Evolutionary conservation across 495 filamentous ascomycete genomes (phyloP).

Genomic region (Penicillium silybi): DNA sequence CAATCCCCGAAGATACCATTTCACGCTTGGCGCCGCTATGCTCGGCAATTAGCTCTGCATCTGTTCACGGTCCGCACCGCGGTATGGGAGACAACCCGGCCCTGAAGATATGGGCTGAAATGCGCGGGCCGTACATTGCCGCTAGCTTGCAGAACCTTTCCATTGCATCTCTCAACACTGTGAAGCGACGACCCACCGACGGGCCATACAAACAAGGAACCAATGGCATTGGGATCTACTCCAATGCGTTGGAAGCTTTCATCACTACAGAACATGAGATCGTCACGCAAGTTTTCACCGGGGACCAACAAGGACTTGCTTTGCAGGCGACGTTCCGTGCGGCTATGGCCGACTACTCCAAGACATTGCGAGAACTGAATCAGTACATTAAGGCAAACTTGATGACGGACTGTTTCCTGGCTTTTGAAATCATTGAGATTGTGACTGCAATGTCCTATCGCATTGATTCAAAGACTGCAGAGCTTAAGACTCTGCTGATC

Average conservation of each 20-base stretch:
- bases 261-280: constrained; percentile 86
- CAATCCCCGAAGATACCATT: constrained; percentile 52
- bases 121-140: constrained; percentile 79
- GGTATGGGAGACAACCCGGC: constrained; percentile 54
- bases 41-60: constrained; percentile 51
- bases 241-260: constrained; percentile 78
- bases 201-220: constrained; percentile 86
- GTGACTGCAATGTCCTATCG: constrained; percentile 75
- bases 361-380: constrained; percentile 86
- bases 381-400: constrained; percentile 81
- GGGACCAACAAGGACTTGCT: constrained; percentile 75
- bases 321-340: constrained; percentile 72
- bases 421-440: constrained; percentile 93
- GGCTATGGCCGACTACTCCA: constrained; percentile 73
- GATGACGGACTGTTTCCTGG: constrained; percentile 90
- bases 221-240: constrained; percentile 89
- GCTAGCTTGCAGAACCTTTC: constrained; percentile 79
- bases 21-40: constrained; percentile 58
- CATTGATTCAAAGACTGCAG: constrained; percentile 76
- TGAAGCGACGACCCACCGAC: constrained; percentile 73
- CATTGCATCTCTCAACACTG: constrained; percentile 80
- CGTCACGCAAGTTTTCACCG: constrained; percentile 75
- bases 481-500: constrained; percentile 76
- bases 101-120: constrained; percentile 75
- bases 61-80: constrained; percentile 43